Base-by-base conservation (phyloP, 306 rosid genomes). In the Sphenostylis stenocarpa region DNA sequence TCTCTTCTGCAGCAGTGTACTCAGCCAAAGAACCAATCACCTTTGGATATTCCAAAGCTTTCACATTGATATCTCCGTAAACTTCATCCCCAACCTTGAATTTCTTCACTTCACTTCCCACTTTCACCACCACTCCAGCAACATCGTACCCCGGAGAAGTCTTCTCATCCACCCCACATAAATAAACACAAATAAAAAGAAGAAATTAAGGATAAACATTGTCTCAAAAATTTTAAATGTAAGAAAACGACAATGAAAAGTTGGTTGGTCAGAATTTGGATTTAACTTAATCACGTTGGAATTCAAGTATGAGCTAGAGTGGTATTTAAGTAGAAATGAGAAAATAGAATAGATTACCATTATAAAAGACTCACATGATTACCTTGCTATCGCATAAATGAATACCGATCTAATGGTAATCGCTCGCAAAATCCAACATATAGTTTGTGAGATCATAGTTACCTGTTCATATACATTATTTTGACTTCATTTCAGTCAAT, bases 11-110 rank as follows among this genome's bases (percentile, higher is more conserved):
- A 44, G 87, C 84, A 34, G 93, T 91, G 67, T 88, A 91, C 81
- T 91, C 89, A 0, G 93, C 93, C 86, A 91, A 82, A 49, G 93
- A 73, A 1, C 91, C 91, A 34, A 61, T 14, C 9, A 13, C 78
- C 53, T 78, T 86, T 3, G 85, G 93, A 21, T 79, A 64, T 13
- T 74, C 85, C 75, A 84, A 1, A 15, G 77, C 87, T 1, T 23
- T 28, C 77, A 84, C 85, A 43, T 85, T 84, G 72, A 87, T 67
- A 77, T 84, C 87, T 23, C 96, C 93, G 56, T 81, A 87, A 1
- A 85, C 96, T 81, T 87, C 89, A 70, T 87, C 92, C 15, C 94
- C 94, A 61, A 75, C 90, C 84, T 91, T 89, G 8, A 91, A 89
- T 47, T 83, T 87, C 15, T 78, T 82, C 80, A 89, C 94, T 67